Evolutionary conservation across 2,329 filamentous ascomycete species (phyloP).

Genomic region (Paraphaeosphaeria sporulosa): DNA sequence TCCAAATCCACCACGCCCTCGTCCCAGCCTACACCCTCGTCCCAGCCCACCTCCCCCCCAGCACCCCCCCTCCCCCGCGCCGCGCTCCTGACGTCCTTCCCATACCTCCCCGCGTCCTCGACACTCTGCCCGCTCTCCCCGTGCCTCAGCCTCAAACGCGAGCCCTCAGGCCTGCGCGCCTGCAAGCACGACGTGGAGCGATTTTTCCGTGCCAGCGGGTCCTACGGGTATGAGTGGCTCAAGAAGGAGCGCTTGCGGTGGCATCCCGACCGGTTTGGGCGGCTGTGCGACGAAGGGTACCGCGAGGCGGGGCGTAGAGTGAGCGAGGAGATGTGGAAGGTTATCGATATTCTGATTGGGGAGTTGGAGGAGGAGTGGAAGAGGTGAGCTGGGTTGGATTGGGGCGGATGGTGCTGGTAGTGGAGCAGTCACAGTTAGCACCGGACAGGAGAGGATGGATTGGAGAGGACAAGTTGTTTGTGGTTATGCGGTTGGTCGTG

Average conservation of each 20-base stretch:
- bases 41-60: constrained; percentile 25
- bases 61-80: constrained; percentile 42
- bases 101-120: constrained; percentile 34
- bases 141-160: too few relatives aligned
- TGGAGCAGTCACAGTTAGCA: too few relatives aligned
- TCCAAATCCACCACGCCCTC: constrained; percentile 9
- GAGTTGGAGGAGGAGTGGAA: constrained; percentile 21
- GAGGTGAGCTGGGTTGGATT: neutral
- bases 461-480: neutral
- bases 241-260: constrained; percentile 44
- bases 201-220: constrained; percentile 39
- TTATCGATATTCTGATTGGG: constrained; percentile 40
- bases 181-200: constrained; percentile 46
- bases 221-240: constrained; percentile 47
- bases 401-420: too few relatives aligned
- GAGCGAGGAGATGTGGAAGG: constrained; percentile 49
- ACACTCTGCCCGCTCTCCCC: constrained; percentile 33
- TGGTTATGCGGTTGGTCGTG: neutral
- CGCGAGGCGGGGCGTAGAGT: constrained; percentile 40
- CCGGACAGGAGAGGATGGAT: neutral
- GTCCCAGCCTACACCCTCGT: constrained; percentile 21
- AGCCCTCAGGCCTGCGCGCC: constrained; percentile 34
- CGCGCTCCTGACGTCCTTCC: constrained; percentile 36
- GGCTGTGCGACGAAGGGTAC: constrained; percentile 41
- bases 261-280: constrained; percentile 48